phyloP scores from a whole-genome alignment of 345 rosid genomes.

The Populus ilicifolia region DNA sequence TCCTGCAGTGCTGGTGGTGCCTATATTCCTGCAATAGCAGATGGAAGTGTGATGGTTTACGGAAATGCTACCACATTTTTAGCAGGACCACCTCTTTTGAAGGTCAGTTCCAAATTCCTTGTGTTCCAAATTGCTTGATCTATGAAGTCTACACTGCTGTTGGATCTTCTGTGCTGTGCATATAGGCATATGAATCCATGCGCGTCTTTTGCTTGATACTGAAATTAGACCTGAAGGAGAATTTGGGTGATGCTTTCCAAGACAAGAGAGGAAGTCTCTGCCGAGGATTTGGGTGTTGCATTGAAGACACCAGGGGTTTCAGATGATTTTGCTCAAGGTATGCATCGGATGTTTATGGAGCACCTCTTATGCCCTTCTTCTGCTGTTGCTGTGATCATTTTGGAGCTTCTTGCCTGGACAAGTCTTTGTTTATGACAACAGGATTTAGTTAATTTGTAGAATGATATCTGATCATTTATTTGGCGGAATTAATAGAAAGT shows the following conservation, averaged over 20 bases:
- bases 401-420: neutral
- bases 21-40: slow-evolving; percentile 98
- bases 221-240: slow-evolving; percentile 29
- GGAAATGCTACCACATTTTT: slow-evolving; percentile 94
- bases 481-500: neutral
- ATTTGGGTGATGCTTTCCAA: neutral
- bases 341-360: slow-evolving; percentile 1
- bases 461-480: neutral
- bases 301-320: slow-evolving; percentile 92
- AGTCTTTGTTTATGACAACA: neutral
- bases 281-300: slow-evolving; percentile 95
- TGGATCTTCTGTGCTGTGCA: neutral
- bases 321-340: slow-evolving; percentile 97
- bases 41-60: slow-evolving; percentile 97
- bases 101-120: slow-evolving; percentile 43
- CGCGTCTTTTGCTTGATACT: neutral
- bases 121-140: slow-evolving; percentile 10
- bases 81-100: slow-evolving; percentile 96
- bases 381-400: slow-evolving; percentile 23
- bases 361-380: slow-evolving; percentile 6
- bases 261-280: slow-evolving; percentile 91
- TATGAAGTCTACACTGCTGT: neutral
- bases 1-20: slow-evolving; percentile 98
- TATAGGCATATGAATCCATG: neutral
- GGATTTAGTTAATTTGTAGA: neutral